Evolutionary conservation across 169 alveolate species (phyloP), one percentile per base, ranked within the genome.

Genomic region (Theileria equi): DNA sequence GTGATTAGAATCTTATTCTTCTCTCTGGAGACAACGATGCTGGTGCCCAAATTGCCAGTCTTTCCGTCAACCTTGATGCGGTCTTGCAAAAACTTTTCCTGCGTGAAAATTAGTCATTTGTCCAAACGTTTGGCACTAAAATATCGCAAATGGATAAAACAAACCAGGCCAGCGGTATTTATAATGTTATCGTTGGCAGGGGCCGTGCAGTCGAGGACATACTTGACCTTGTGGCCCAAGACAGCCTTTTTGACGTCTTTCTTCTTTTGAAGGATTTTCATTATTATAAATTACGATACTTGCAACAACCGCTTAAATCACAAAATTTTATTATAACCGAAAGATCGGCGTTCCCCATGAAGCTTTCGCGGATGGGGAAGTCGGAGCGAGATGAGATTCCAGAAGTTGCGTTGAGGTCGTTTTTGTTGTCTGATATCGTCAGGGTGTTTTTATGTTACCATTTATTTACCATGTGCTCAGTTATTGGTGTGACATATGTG

Each of bases 31-130:
- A 94, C 92, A 62, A 88, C 87, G 47, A 95, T 92, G 63, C 88
- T 90, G 40, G 92, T 93, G 23, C 98, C 98, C 36, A 97, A 89
- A 83, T 96, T 96, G 69, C 98, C 98, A 63, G 95, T 85, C 91
- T 96, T 96, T 31, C 97, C 97, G 49, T 93, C 94, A 19, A 95
- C 98, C 91, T 97, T 97, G 70, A 95, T 95, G 67, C 92, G 89
- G 70, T 91, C 92, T 78, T 89, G 89, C 53, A 97, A 84, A 89
- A 91, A 97, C 83, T 94, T 93, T 76, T 94, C 99, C 94, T 90
- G 70, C 21, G 32, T 16, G 11, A 53, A 13, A 6, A 17, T 23
- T 17, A 49, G 34, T 32, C 3, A 23, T n/a, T 57, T 16, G 23
- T 52, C 41, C 10, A 63, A 40, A 40, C 10, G 21, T 34, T 17